Evolutionary conservation across 805 yeast genomes (phyloP), one percentile per base, ranked within the genome.

Genomic region (Barnettozyma sucrosica): DNA sequence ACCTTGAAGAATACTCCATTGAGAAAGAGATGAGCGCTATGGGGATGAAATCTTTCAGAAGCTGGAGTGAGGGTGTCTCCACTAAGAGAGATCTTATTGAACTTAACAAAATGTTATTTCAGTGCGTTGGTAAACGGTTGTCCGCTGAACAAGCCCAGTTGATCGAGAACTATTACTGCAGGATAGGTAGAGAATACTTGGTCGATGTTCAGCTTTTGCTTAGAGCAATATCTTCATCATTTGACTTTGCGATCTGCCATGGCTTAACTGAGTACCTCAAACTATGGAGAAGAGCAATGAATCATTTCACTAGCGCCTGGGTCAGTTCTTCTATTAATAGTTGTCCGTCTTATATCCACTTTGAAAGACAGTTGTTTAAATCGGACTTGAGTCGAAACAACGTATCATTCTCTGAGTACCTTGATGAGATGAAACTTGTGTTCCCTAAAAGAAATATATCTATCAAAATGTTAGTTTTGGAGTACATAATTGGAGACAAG

Each of bases 261-360:
- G 23, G 24, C 24, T 10, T 36, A 8, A 30, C 36, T 7, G 36
- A 36, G 3, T 47, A 24, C n/a, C 26, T 47, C 13, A 26, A 11
- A 6, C 14, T n/a, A 13, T 48, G 51, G 51, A 48, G 43, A 36
- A 26, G 16, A n/a, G 30, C 45, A 11, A 48, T 48, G 48, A 36
- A 28, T 14, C 18, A 30, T n/a, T 48, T 16, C n/a, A 43, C 44
- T 4, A 20, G 24, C 13, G 11, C 20, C 3, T 48, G 49, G 44
- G 34, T 44, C 7, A 14, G 20, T 7, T 28, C 21, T n/a, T 36
- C 43, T 7, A 26, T 46, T 6, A 25, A 33, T 14, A 30, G 23
- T 16, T 32, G 26, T 20, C 36, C 44, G 10, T 30, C 36, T 7
- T 43, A 39, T 23, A 11, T 16, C 2, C 41, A 43, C 8, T 51